Base-by-base conservation (phyloP, 257 asterid genomes). In the Nyctanthes arbortristis region DNA sequence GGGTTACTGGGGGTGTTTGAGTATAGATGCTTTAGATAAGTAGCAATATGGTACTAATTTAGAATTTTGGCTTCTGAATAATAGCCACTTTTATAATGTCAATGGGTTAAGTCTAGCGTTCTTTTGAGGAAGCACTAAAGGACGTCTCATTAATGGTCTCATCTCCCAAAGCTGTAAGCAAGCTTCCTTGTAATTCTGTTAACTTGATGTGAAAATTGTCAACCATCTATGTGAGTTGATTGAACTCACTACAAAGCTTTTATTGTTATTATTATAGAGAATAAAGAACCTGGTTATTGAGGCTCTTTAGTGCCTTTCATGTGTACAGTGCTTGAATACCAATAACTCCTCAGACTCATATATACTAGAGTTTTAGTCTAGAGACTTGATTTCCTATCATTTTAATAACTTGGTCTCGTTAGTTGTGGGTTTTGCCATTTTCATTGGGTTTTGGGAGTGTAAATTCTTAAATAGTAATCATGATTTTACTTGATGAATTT, bases 21-120 rank as follows among this genome's bases (percentile, higher is more conserved):
- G 35, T 58, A 12, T 32, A 64, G 13, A 61, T n/a, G 32, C 37
- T 31, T 16, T 18, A 20, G 29, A 49, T 62, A 39, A 8, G 66
- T 9, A 49, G 25, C 71, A 52, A 18, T n/a, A n/a, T n/a, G n/a
- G 10, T 52, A 73, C 57, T 45, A 61, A 60, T 66, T 52, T 33
- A 65, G 58, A 27, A 69, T 7, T 27, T 22, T 61, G 63, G 33
- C 32, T 68, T 45, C 75, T 55, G 66, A 56, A 57, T 4, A 40
- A 2, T 13, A 24, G 54, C 61, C 39, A 28, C 63, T 56, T 33
- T 30, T 40, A 37, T 27, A 52, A 40, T 75, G 49, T 20, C 63
- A 49, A 54, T 52, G 34, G 35, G 52, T 20, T 32, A 33, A 40
- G 27, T 7, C 4, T 39, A 20, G 24, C 61, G 45, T 45, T 43